Evolutionary conservation across 2,329 filamentous ascomycete species (phyloP), one percentile per base, ranked within the genome.

Genomic region (Aspergillus niger): DNA sequence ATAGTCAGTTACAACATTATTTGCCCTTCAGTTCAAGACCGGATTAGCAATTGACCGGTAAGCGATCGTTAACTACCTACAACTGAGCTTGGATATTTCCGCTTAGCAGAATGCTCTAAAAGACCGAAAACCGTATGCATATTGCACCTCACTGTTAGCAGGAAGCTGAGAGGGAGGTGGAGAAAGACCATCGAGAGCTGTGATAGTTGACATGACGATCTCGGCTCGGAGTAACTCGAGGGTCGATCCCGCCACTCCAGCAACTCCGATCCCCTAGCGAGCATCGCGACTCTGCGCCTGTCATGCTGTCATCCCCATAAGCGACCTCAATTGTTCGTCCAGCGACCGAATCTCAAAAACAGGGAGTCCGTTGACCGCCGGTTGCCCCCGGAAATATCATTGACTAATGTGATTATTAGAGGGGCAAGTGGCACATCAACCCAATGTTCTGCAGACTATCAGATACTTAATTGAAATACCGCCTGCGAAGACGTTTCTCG

Each of bases 211-310:
- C 3, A 28, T 49, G 22, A n/a, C 24, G 44, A 49, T 49, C 44
- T 41, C 51, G 51, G 51, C 51, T 54, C 51, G 51, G 51, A 54
- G 51, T 54, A 22, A 54, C 51, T 54, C 5, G 28, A 28, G 32
- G 44, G 44, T 44, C 41, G 41, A 44, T 44, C 41, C 20, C 6
- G 41, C 20, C 41, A 15, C 4, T 44, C 11, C 44, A 28, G 13
- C 24, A 49, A 49, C 44, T 49, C 22, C 44, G 44, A 28, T 44
- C 17, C 10, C 10, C 20, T 22, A 11, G 17, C 41, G 17, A 44
- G 3, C 32, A 36, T 36, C 32, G 11, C 32, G 32, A 36, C 11
- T 2, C 11, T 5, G 32, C 41, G 17, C 41, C 41, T 44, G n/a
- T 24, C 41, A 44, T 44, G 10, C 41, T 13, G 20, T 22, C 22